A percentile compares a stretch with the other conserved stretches of the same genome.
Evolutionary conservation across 176 grass and related monocot genomes (phyloP).

Genomic region (Ampelocalamus luodianensis): DNA sequence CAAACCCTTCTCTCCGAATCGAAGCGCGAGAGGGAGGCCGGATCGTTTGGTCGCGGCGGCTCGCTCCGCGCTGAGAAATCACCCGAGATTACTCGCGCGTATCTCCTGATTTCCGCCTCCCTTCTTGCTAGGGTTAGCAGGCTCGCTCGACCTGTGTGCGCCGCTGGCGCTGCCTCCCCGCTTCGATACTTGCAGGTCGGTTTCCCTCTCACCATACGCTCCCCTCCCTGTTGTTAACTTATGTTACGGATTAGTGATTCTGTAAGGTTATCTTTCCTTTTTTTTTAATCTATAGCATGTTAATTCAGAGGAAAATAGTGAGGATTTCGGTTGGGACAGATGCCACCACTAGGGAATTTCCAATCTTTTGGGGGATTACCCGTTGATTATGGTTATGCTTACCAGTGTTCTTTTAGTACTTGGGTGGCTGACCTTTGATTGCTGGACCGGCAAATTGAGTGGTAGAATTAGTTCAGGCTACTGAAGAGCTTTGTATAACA

Average conservation of each 20-base stretch:
- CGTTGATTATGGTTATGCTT: background rate
- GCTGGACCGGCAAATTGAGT: background rate
- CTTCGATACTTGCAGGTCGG: slow-evolving; percentile 12
- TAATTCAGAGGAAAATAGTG: background rate
- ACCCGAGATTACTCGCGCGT: background rate
- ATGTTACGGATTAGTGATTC: background rate
- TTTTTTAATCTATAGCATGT: background rate
- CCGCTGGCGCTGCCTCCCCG: background rate
- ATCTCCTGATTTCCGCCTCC: background rate
- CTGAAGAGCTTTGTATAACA: background rate
- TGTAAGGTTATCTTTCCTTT: background rate
- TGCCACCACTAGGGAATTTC: background rate
- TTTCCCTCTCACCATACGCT: background rate
- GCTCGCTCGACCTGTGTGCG: background rate
- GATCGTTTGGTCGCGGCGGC: background rate
- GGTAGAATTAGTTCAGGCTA: background rate
- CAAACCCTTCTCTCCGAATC: background rate
- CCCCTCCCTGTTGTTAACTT: background rate
- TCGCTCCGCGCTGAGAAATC: background rate
- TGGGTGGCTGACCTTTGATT: background rate
- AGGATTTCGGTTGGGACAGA: background rate
- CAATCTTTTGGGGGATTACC: background rate
- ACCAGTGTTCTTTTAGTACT: background rate
- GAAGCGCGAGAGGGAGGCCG: background rate
- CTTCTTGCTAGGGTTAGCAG: slow-evolving; percentile 32